Conservation (phyloP, 2,329 filamentous ascomycete genomes). For the Aaosphaeria arxii region DNA sequence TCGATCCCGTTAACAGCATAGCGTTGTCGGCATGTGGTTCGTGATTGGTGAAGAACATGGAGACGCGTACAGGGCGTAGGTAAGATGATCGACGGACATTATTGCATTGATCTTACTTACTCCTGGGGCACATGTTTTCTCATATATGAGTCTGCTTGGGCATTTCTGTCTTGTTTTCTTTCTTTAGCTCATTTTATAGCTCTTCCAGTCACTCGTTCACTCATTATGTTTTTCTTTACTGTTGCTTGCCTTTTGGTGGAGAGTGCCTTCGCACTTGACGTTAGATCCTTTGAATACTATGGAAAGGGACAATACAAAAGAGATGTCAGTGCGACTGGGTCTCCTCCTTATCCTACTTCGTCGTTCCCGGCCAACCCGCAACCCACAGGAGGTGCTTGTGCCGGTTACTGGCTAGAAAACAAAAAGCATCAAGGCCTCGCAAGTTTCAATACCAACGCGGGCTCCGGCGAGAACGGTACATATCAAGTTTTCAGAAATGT, state of each 20-base stretch:
- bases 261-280: background rate
- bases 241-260: background rate
- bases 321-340: background rate
- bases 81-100: background rate
- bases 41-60: background rate
- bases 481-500: slow-evolving; percentile 49
- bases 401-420: slow-evolving; percentile 40
- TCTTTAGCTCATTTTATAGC: background rate
- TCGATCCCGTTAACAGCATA: too few species aligned
- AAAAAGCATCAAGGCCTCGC: slow-evolving; percentile 42
- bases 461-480: slow-evolving; percentile 23
- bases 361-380: slow-evolving; percentile 4
- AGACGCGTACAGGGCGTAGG: background rate
- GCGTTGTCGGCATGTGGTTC: background rate
- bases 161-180: background rate
- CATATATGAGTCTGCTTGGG: background rate
- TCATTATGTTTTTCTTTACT: background rate
- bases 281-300: background rate
- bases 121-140: background rate
- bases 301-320: background rate
- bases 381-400: slow-evolving; percentile 15
- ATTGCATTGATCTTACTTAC: background rate
- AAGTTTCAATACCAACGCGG: slow-evolving; percentile 27
- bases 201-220: background rate
- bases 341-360: background rate